Conservation (phyloP, 2,329 filamentous ascomycete species). For the Ophiosphaerella narmari region DNA sequence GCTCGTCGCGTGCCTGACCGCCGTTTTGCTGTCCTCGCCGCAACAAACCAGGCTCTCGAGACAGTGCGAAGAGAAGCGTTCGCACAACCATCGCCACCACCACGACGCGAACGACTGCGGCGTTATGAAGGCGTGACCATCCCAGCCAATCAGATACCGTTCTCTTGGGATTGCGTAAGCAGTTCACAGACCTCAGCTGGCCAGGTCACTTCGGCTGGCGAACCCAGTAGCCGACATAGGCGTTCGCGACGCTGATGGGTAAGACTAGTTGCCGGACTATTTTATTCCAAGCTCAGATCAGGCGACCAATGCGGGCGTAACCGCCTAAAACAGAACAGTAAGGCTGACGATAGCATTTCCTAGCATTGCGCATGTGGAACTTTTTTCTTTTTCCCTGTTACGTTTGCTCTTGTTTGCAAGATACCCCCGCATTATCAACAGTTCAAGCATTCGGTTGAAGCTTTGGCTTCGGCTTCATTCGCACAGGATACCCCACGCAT, state of each 20-base stretch:
- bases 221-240: constrained; percentile 29
- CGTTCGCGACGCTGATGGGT: constrained; percentile 28
- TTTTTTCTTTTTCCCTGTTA: too few species aligned
- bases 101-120: constrained; percentile 35
- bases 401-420: too few species aligned
- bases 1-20: constrained; percentile 41
- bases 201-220: constrained; percentile 13
- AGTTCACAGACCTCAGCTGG: constrained; percentile 40
- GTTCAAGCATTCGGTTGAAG: too few species aligned
- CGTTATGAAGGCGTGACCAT: constrained; percentile 39
- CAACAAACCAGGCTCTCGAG: constrained; percentile 44
- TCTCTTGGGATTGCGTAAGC: constrained; percentile 45
- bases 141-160: constrained; percentile 38
- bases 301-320: too few species aligned
- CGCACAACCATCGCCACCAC: constrained; percentile 40
- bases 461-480: too few species aligned
- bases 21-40: constrained; percentile 45
- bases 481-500: too few species aligned
- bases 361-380: too few species aligned
- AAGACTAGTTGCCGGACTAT: too few species aligned
- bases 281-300: too few species aligned
- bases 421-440: too few species aligned
- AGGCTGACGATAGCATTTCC: too few species aligned
- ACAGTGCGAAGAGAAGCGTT: constrained; percentile 43
- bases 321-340: too few species aligned